phyloP scores from a whole-genome alignment of 768 basidiomycete genomes.

The Russula abietina region DNA sequence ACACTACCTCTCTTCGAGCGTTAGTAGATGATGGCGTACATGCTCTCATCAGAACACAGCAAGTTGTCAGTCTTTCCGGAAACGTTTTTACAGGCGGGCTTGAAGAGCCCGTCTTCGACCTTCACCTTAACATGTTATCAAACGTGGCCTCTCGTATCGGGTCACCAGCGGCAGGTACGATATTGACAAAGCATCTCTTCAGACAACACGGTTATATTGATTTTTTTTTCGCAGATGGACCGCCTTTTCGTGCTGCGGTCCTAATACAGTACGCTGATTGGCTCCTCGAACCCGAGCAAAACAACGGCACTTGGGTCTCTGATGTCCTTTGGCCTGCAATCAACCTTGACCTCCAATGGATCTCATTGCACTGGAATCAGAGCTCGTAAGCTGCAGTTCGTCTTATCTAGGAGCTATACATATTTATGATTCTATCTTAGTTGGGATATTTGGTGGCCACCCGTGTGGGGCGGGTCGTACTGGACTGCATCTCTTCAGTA shows the following conservation, averaged over 20 bases:
- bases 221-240: constrained; percentile 2
- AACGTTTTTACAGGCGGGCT: constrained; percentile 17
- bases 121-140: not conserved
- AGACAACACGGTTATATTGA: not conserved
- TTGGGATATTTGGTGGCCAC: constrained; percentile 17
- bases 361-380: constrained; percentile 14
- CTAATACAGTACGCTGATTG: constrained; percentile 19
- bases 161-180: constrained; percentile 14
- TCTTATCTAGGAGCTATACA: not conserved
- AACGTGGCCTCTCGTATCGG: not conserved
- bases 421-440: not conserved
- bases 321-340: constrained; percentile 16
- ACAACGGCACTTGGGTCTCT: constrained; percentile 9
- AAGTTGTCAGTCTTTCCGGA: constrained; percentile 14
- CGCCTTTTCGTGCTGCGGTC: constrained; percentile 8
- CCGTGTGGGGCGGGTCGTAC: constrained; percentile 16
- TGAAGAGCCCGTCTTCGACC: constrained; percentile 11
- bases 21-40: constrained; percentile 7
- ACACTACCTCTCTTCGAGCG: constrained; percentile 10
- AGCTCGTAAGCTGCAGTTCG: constrained; percentile 9
- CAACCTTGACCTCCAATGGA: constrained; percentile 18
- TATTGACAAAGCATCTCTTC: not conserved
- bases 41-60: constrained; percentile 14
- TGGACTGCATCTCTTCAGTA: constrained; percentile 18
- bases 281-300: constrained; percentile 12